A percentile compares a stretch with the other conserved stretches of the same genome.
phyloP scores from a whole-genome alignment of 139 green algal genomes.

The Micractinium sp. region DNA sequence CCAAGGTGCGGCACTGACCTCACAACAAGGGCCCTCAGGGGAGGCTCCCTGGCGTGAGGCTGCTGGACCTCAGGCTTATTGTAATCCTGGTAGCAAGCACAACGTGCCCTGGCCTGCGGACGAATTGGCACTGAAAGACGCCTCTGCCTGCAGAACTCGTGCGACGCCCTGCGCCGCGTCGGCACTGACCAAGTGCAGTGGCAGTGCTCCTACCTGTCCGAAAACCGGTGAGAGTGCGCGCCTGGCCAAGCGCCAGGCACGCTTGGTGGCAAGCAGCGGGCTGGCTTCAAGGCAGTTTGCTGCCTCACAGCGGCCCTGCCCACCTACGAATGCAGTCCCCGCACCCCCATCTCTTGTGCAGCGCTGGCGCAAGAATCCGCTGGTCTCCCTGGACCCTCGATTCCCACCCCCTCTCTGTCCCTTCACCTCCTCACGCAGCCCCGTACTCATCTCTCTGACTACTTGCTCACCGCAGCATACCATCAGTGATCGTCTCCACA shows the following conservation, averaged over 20 bases:
- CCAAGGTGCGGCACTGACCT: background rate
- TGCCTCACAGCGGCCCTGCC: background rate
- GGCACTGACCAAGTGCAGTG: slow-evolving; percentile 6
- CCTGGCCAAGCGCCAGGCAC: no score
- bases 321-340: background rate
- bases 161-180: background rate
- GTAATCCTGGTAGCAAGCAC: no score
- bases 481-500: background rate
- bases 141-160: background rate
- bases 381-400: no score
- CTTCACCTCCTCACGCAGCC: no score
- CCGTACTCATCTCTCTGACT: background rate
- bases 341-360: background rate
- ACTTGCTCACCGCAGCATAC: background rate
- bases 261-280: background rate
- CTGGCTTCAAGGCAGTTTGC: background rate
- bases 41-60: no score
- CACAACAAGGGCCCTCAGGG: no score
- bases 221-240: background rate
- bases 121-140: background rate
- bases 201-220: background rate
- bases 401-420: no score
- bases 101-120: background rate
- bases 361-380: background rate
- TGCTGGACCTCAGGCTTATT: no score